Evolutionary conservation across 2,329 filamentous ascomycete species (phyloP).

Genomic region (Cytospora leucostoma): DNA sequence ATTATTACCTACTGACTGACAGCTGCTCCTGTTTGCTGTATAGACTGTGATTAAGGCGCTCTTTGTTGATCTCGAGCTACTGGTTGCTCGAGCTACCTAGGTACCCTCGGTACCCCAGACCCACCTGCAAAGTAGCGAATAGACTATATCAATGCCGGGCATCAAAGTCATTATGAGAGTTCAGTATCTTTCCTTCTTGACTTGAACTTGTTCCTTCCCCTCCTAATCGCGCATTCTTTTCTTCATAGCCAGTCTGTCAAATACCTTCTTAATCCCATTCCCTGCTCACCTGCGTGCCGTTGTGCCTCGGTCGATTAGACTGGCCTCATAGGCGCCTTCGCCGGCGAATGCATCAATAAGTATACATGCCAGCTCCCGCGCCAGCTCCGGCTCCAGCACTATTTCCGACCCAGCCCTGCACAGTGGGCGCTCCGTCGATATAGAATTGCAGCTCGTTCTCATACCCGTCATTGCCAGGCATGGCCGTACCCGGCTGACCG

Average conservation of each 20-base stretch:
- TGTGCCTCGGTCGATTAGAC: background rate
- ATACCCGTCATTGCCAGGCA: slow-evolving; percentile 36
- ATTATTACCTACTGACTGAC: background rate
- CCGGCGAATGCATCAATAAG: slow-evolving; percentile 28
- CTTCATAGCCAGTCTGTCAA: slow-evolving; percentile 8
- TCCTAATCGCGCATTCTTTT: slow-evolving; percentile 5
- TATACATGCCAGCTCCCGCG: slow-evolving; percentile 30
- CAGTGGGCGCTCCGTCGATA: slow-evolving; percentile 32
- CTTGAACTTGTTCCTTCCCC: background rate
- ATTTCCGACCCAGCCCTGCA: slow-evolving; percentile 32
- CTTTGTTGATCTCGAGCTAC: background rate
- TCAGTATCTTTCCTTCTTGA: background rate
- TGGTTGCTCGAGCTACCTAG: slow-evolving; percentile 16
- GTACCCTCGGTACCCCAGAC: background rate
- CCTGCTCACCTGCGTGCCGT: background rate
- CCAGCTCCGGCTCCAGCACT: slow-evolving; percentile 24
- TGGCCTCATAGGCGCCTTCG: too few species aligned
- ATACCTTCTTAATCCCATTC: background rate
- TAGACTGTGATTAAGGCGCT: background rate
- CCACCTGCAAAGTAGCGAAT: slow-evolving; percentile 2
- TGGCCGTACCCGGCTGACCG: slow-evolving; percentile 26
- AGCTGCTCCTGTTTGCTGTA: background rate
- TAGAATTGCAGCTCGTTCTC: slow-evolving; percentile 37
- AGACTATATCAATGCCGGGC: background rate
- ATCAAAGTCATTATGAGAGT: slow-evolving; percentile 7